Base-by-base conservation (phyloP, 192 early-diverging fungal species). In the Podila horticola region DNA sequence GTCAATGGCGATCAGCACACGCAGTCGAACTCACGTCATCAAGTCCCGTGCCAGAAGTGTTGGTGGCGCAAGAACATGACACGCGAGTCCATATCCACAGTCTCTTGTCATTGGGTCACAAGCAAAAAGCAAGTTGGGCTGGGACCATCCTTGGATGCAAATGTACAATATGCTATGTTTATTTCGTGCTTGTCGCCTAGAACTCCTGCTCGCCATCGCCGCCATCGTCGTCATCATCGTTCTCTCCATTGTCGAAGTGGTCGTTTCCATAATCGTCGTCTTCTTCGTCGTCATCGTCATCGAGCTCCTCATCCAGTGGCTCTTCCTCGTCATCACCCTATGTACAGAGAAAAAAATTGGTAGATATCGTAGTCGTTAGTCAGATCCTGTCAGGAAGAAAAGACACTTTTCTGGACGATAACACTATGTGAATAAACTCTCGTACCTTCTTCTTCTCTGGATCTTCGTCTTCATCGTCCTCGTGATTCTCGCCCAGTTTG, bases 221-320 rank as follows among this genome's bases (percentile, higher is more conserved):
- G 17, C 48, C 66, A 36, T 64, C 75, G 20, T 72, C 60, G 29
- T 79, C 75, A 29, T 72, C 58, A 41, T 79, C 75, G 11, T 65
- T 65, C 34, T 79, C 75, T 45, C 75, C 75, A 26, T 79, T 72
- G 26, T 79, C 75, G 55, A 79, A 79, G 41, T 79, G 58, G 26
- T 38, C 38, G 3, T 79, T 36, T 29, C 34, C 68, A 51, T 79
- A 79, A 22, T 79, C 75, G 55, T 67, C 63, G 12, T 61, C 75
- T 13, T 79, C 75, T 4, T 66, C 69, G 29, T 79, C 75, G 1
- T 79, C 75, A 3, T 79, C 75, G 15, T 79, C 75, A 20, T 79
- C 75, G 20, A 62, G 36, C 13, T 79, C 75, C 38, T 79, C 75
- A 12, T 79, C 75, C 2, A 72, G 64, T 1, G 67, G 9, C 17